Conservation (phyloP, 2,329 filamentous ascomycete genomes). For the Dactylellina drechsleri region DNA sequence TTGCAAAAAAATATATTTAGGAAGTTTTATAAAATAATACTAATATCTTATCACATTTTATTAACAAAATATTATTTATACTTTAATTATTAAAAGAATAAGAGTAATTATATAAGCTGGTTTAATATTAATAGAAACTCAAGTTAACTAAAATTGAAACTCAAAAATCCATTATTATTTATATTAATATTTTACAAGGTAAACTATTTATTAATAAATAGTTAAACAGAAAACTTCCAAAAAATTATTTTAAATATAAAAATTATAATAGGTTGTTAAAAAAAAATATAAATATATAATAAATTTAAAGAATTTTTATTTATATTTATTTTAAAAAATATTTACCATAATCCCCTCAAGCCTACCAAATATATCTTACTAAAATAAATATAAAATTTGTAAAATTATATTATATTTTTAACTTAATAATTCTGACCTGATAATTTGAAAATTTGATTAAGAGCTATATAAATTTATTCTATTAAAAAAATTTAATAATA, state of each 20-base stretch:
- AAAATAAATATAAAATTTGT: background rate
- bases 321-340: conserved; percentile 22
- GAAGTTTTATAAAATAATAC: background rate
- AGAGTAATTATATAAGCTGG: too few species aligned
- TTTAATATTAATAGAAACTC: too few species aligned
- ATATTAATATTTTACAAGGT: too few species aligned
- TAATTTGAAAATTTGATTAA: conserved; percentile 15
- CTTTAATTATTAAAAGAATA: background rate
- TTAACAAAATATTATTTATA: background rate
- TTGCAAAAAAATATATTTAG: background rate
- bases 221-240: too few species aligned
- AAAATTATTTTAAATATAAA: too few species aligned
- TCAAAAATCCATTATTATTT: too few species aligned
- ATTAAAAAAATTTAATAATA: background rate
- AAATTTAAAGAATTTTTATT: too few species aligned
- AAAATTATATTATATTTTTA: background rate
- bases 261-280: too few species aligned
- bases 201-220: too few species aligned
- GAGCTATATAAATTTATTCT: conserved; percentile 25
- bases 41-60: background rate
- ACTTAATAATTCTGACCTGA: conserved; percentile 3
- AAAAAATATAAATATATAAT: too few species aligned
- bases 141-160: too few species aligned
- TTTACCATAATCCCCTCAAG: background rate
- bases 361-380: background rate